Base-by-base conservation (phyloP, 768 basidiomycete genomes). In the Tulasnella sp. region DNA sequence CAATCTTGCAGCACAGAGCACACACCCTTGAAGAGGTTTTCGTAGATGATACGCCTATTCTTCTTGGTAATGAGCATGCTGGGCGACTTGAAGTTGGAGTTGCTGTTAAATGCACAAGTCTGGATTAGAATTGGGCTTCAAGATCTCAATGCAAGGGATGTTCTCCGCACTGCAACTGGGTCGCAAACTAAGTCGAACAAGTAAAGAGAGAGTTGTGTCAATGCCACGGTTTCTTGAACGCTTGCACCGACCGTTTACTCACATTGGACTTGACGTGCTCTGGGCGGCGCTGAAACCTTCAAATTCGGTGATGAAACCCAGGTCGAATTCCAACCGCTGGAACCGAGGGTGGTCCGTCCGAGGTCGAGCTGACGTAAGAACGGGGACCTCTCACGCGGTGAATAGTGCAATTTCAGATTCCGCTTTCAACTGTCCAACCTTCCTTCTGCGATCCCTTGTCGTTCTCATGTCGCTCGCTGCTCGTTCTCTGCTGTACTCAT, bases 21-120 rank as follows among this genome's bases (percentile, higher is more conserved):
- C 96, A 82, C 82, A 96, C 96, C 96, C 89, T 98, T 98, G 94
- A 99, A 99, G 90, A 99, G 96, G 89, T 93, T 94, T 88, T 99
- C 97, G 90, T 98, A 99, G 90, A 99, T 99, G 86, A 90, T 86
- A 85, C 95, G 94, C 88, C 93, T 90, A 91, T 98, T 94, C 87
- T 93, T 85, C 90, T 99, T 99, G 85, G 94, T 89, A 86, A 99
- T 98, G 84, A 99, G 92, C 97, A 99, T 99, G 88, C 86, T 94
- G 86, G 85, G 72, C 44, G 75, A 58, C 58, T 27, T 56, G 52
- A 19, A 19, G 42, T 42, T 38, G n/a, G 58, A 34, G 42, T 56
- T 75, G 52, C 34, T 48, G 39, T 62, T 58, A 58, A 24, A 58
- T 34, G 48, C 36, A 71, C n/a, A 68, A 62, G 68, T 77, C 68